Base-by-base conservation (phyloP, 805 yeast species). In the Kodamaea leandrae region DNA sequence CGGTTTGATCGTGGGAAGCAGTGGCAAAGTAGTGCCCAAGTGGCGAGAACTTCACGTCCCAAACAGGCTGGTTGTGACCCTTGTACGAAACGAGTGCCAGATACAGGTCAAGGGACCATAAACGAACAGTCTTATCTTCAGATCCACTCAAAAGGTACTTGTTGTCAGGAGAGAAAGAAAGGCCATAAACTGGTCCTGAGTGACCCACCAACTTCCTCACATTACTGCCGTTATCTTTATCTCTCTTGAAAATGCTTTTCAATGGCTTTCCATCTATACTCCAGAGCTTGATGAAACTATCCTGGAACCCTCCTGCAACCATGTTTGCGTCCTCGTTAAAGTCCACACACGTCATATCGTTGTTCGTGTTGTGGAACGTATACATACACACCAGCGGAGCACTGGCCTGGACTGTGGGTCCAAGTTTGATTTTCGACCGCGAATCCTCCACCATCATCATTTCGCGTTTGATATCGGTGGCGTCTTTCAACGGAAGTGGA, bases 21-120 rank as follows among this genome's bases (percentile, higher is more conserved):
- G 97, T 90, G n/a, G 95, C 96, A 63, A 93, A 93, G 66, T 93
- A 93, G 65, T 93, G 98, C 4, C 99, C 99, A 53, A 86, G 68
- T 2, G 99, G 99, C 2, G 96, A 82, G 57, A 88, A 93, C 53
- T 84, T 78, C 6, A 93, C 97, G 59, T 93, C 98, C 99, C 99
- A 93, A 19, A 93, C 85, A 1, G 99, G 98, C 51, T 87, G 95
- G 54, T 82, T 87, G 58, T 93, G 99, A 6, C 98, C 97, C 60
- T 87, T 88, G 66, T 93, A 93, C n/a, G 89, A 78, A 1, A 93
- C 99, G 36, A 93, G 71, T 1, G 95, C 82, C 1, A 95, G 80
- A 58, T 78, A 87, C 1, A 97, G 85, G 57, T 93, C 98, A 61
- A 87, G 64, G 1, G 96, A 87, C 99, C 99, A 93, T 44, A 93